These are phyloP conservation scores for Sextonia rubra DNA, from an alignment of 164 flowering plant genomes.

Conservation along the genomic window DNA sequence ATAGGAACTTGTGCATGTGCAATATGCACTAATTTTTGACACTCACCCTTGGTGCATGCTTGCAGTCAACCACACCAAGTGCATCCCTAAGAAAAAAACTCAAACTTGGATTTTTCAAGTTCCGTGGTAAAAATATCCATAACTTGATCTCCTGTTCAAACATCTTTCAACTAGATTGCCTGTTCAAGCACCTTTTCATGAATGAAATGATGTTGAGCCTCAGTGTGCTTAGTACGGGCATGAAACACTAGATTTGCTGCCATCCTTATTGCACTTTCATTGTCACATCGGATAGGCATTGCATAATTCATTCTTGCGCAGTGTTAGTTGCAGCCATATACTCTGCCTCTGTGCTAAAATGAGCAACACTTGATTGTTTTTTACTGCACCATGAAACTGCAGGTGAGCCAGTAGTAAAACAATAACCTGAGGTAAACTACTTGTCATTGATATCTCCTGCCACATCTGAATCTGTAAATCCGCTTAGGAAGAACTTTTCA, in stretches of 20 bases:
- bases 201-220: conserved; percentile 5
- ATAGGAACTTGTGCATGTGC: too few relatives aligned
- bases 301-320: conserved; percentile 7
- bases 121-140: background rate
- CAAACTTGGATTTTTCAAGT: conserved; percentile 6
- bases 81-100: background rate
- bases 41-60: conserved; percentile 8
- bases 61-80: background rate
- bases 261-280: conserved; percentile 8
- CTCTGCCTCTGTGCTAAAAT: conserved; percentile 3
- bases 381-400: conserved; percentile 14
- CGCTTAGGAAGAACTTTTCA: conserved; percentile 2
- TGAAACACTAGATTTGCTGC: conserved; percentile 2
- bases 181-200: background rate
- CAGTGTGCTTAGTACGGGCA: background rate
- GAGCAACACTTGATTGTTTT: background rate
- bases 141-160: background rate
- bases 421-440: conserved; percentile 13
- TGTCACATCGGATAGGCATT: background rate
- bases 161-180: conserved; percentile 4
- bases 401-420: conserved; percentile 11
- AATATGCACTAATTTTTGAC: too few relatives aligned
- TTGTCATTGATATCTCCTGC: conserved; percentile 17
- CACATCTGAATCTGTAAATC: conserved; percentile 19
- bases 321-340: conserved; percentile 6